Conservation (phyloP, 1,139 yeast species). For the Pichia sp. region DNA sequence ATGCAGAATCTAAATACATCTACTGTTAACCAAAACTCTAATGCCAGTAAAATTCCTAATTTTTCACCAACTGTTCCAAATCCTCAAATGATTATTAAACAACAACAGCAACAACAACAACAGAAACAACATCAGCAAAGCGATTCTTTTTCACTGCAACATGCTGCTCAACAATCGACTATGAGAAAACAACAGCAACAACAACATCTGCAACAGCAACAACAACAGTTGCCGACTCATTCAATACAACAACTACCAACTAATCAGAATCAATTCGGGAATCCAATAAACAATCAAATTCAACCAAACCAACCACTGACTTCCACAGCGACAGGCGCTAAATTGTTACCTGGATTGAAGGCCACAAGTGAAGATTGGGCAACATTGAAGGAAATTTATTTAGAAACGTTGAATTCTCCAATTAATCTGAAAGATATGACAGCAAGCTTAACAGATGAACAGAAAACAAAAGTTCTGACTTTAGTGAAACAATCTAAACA, state of each 20-base stretch:
- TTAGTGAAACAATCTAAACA: constrained; percentile 54
- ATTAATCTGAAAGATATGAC: constrained; percentile 65
- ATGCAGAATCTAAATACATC: constrained; percentile 8
- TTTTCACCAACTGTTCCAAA: constrained; percentile 12
- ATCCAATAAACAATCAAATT: constrained; percentile 6
- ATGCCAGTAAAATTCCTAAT: neutral
- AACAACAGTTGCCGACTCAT: neutral
- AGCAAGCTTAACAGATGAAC: constrained; percentile 50
- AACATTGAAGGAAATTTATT: constrained; percentile 55
- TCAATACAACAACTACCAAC: constrained; percentile 25
- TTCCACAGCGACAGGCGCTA: constrained; percentile 25
- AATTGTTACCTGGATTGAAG: constrained; percentile 29
- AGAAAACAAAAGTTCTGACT: constrained; percentile 57
- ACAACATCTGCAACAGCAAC: constrained; percentile 1
- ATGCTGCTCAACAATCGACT: constrained; percentile 10
- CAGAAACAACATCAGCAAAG: constrained; percentile 12
- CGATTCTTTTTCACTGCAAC: constrained; percentile 8
- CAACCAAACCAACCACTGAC: no score
- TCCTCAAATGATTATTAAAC: constrained; percentile 8
- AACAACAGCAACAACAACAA: constrained; percentile 8
- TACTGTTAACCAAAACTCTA: neutral
- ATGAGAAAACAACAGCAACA: constrained; percentile 1
- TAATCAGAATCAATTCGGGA: constrained; percentile 28
- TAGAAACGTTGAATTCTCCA: constrained; percentile 63
- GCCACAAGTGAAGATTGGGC: constrained; percentile 45